Conservation (phyloP, 2,329 filamentous ascomycete species). For the Xylariaceae sp. region DNA sequence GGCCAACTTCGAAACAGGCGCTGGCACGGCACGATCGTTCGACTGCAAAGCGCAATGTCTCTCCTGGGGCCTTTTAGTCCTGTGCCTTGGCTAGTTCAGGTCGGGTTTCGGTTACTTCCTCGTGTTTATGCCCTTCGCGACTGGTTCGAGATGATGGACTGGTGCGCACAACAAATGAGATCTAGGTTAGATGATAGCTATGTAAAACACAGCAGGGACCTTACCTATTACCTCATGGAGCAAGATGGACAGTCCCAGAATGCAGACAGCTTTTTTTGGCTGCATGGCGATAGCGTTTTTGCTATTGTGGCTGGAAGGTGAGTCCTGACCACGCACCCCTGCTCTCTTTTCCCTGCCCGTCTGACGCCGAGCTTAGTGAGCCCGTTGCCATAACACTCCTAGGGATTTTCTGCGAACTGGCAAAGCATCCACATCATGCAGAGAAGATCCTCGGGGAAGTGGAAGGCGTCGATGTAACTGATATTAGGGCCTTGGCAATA, state of each 20-base stretch:
- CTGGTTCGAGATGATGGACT: constrained; percentile 33
- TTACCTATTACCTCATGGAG: constrained; percentile 5
- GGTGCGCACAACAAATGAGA: constrained; percentile 31
- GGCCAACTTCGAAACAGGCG: background rate
- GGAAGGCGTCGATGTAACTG: constrained; percentile 25
- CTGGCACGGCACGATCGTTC: constrained; percentile 10
- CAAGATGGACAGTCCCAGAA: constrained; percentile 2
- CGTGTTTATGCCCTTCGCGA: constrained; percentile 28
- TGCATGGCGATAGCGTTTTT: constrained; percentile 27
- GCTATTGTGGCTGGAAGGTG: constrained; percentile 35
- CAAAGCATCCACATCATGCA: constrained; percentile 24
- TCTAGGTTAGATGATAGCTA: background rate
- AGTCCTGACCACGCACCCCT: constrained; percentile 2
- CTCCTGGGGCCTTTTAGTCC: constrained; percentile 38
- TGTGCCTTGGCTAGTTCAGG: constrained; percentile 29
- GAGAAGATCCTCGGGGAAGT: constrained; percentile 19
- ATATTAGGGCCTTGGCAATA: constrained; percentile 4
- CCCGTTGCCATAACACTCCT: constrained; percentile 22
- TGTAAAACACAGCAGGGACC: background rate
- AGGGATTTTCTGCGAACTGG: constrained; percentile 29
- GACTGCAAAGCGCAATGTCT: constrained; percentile 35
- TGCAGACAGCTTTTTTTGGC: constrained; percentile 18
- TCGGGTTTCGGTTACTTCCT: constrained; percentile 30
- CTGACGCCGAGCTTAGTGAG: too few species aligned
- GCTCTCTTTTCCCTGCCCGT: too few species aligned